phyloP scores from a whole-genome alignment of 495 filamentous ascomycete genomes.

The Tuber umbilicatum region DNA sequence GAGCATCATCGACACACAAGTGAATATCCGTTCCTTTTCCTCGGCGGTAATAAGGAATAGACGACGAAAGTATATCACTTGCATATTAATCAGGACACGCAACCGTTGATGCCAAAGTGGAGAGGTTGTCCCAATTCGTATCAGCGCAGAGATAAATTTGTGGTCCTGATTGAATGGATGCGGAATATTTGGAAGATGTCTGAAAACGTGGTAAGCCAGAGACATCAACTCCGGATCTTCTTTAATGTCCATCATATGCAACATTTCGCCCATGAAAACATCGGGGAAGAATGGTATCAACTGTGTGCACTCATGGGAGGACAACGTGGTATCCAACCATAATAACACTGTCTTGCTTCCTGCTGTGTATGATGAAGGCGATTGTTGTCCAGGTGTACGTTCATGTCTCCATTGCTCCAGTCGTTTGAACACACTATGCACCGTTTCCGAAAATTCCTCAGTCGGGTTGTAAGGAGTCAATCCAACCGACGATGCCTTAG shows the following conservation, averaged over 20 bases:
- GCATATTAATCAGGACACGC: slow-evolving; percentile 96
- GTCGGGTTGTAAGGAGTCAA: slow-evolving; percentile 73
- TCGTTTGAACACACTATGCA: slow-evolving; percentile 68
- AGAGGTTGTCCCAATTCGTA: slow-evolving; percentile 78
- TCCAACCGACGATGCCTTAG: slow-evolving; percentile 71
- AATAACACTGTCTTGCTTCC: slow-evolving; percentile 92
- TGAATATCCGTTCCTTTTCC: slow-evolving; percentile 74
- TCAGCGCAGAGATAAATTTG: slow-evolving; percentile 74
- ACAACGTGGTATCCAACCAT: slow-evolving; percentile 88
- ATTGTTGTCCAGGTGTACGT: slow-evolving; percentile 81
- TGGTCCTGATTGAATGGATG: slow-evolving; percentile 79
- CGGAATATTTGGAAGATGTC: slow-evolving; percentile 92
- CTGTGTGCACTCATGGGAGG: slow-evolving; percentile 86
- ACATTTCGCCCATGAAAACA: slow-evolving; percentile 77
- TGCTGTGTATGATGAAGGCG: slow-evolving; percentile 87
- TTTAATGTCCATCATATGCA: slow-evolving; percentile 99
- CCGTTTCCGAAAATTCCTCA: slow-evolving; percentile 63
- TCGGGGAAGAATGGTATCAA: slow-evolving; percentile 86
- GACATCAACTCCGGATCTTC: slow-evolving; percentile 95
- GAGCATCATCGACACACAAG: slow-evolving; percentile 88
- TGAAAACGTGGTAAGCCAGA: slow-evolving; percentile 93
- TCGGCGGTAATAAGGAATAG: slow-evolving; percentile 79
- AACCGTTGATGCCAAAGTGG: slow-evolving; percentile 95
- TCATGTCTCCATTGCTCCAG: slow-evolving; percentile 83
- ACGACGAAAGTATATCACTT: slow-evolving; percentile 96